A percentile compares a stretch with the other conserved stretches of the same genome.
These are phyloP conservation scores for Fusarium miscanthi DNA, from an alignment of 2,329 filamentous ascomycete genomes.

Conservation along the genomic window DNA sequence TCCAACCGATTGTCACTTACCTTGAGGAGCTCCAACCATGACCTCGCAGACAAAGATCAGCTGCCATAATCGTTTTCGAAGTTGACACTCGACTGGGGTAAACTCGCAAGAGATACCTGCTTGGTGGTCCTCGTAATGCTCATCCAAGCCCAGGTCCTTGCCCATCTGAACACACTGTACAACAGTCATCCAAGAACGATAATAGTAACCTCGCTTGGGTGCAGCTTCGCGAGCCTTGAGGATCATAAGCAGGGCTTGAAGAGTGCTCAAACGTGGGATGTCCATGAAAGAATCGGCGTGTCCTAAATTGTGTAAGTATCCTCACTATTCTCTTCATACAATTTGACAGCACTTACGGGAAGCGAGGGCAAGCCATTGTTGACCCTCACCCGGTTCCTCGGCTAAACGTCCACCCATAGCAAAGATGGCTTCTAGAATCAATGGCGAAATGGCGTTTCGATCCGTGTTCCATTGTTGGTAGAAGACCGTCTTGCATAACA, in stretches of 20 bases:
- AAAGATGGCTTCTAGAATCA: conserved; percentile 91
- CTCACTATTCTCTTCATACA: background rate
- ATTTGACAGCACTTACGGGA: conserved; percentile 67
- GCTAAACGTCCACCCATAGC: conserved; percentile 87
- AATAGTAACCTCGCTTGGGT: conserved; percentile 94
- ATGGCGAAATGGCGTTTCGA: conserved; percentile 84
- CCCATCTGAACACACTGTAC: conserved; percentile 94
- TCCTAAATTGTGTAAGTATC: conserved; percentile 61
- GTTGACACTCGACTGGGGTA: conserved; percentile 78
- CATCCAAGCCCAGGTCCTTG: conserved; percentile 88
- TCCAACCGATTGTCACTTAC: conserved; percentile 48
- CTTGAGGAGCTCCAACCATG: conserved; percentile 95
- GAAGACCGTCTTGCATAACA: conserved; percentile 83
- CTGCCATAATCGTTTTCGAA: conserved; percentile 92
- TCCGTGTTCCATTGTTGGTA: conserved; percentile 91
- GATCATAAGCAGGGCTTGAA: conserved; percentile 88
- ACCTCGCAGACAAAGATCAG: conserved; percentile 85
- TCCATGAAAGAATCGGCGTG: conserved; percentile 96
- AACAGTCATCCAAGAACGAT: conserved; percentile 95
- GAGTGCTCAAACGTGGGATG: conserved; percentile 86
- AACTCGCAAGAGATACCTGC: conserved; percentile 77
- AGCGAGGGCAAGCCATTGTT: conserved; percentile 92
- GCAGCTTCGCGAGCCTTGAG: conserved; percentile 92
- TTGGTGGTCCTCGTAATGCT: conserved; percentile 84
- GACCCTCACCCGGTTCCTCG: conserved; percentile 84